Evolutionary conservation across 352 stramenopile genomes (phyloP), one percentile per base, ranked within the genome.

Genomic region (Globisporangium carolinianum): DNA sequence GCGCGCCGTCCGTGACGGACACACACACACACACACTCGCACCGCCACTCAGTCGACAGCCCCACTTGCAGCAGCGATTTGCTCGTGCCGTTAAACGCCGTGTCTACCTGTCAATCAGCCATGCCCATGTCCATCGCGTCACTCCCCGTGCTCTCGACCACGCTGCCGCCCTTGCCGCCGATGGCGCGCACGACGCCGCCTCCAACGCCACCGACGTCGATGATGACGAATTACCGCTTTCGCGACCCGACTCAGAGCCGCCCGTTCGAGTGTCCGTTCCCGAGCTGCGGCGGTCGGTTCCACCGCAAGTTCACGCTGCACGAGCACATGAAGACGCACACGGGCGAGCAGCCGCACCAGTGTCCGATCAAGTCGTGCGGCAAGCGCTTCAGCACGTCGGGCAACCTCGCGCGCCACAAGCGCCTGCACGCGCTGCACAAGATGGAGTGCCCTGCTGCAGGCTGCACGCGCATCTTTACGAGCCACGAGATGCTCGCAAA

Each of bases 321-420:
- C 45, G 76, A 87, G 55, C 81, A 91, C 60, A 75, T 83, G 56
- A 89, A 89, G 69, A 91, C 79, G 47, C 81, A 91, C 67, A 88
- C 79, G 51, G 81, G 81, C 14, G 79, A 89, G 65, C 77, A 88
- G 51, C 79, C 82, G 4, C 75, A 89, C 51, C 32, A 59, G 36
- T 79, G 71, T 9, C 51, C 63, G 35, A 53, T 62, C 35, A 18
- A 18, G 37, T 58, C 55, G n/a, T 73, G 66, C 42, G 63, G 60
- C 39, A 73, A 73, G 57, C 65, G 67, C 41, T 73, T 73, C 45
- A 72, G 51, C n/a, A 72, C 66, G 7, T 67, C 66, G 0, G 66
- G 66, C 39, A 72, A 72, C 55, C 53, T 72, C 43, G 65, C 66
- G 18, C 66, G 66, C 12, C 66, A 72, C 50, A 62, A 62, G 39